A percentile compares a stretch with the other conserved stretches of the same genome.
These are phyloP conservation scores for Alternaria longipes DNA, from an alignment of 2,329 filamentous ascomycete genomes.

Conservation along the genomic window DNA sequence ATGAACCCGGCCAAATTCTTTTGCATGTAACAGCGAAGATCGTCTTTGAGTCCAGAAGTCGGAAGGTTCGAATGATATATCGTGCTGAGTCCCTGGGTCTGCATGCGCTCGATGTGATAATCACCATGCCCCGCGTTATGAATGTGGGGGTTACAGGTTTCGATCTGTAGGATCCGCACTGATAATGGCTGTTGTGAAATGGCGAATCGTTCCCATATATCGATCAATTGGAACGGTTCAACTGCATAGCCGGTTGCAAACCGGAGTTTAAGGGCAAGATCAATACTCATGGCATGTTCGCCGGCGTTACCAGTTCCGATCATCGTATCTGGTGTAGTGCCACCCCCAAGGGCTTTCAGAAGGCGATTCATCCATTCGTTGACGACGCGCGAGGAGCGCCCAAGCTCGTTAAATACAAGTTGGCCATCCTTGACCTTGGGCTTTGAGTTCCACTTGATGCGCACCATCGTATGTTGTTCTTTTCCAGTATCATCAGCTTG, in stretches of 20 bases:
- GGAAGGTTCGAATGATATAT: constrained; percentile 23
- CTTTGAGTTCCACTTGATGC: constrained; percentile 32
- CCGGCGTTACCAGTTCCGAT: constrained; percentile 28
- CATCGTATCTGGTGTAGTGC: not conserved
- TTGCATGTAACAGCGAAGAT: constrained; percentile 11
- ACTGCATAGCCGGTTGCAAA: constrained; percentile 31
- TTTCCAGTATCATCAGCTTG: not conserved
- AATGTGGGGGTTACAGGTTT: constrained; percentile 26
- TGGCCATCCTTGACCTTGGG: constrained; percentile 20
- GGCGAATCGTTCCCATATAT: constrained; percentile 19
- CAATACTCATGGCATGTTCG: constrained; percentile 27
- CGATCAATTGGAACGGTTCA: constrained; percentile 26
- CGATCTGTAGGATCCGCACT: constrained; percentile 23
- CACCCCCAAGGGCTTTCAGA: constrained; percentile 1
- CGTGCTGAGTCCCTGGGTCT: constrained; percentile 22
- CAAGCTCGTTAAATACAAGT: constrained; percentile 18
- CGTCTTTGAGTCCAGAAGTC: constrained; percentile 6
- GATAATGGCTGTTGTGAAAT: not conserved
- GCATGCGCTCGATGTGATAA: constrained; percentile 24
- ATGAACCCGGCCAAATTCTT: not conserved
- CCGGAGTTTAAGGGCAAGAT: constrained; percentile 20
- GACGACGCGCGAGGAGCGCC: constrained; percentile 25
- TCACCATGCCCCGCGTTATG: constrained; percentile 22
- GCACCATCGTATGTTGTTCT: constrained; percentile 22
- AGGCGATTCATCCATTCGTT: constrained; percentile 27